Percentiles rank a stretch among this genome's conserved stretches.
Evolutionary conservation across 2,329 filamentous ascomycete species (phyloP).

Genomic region (Aaosphaeria arxii): DNA sequence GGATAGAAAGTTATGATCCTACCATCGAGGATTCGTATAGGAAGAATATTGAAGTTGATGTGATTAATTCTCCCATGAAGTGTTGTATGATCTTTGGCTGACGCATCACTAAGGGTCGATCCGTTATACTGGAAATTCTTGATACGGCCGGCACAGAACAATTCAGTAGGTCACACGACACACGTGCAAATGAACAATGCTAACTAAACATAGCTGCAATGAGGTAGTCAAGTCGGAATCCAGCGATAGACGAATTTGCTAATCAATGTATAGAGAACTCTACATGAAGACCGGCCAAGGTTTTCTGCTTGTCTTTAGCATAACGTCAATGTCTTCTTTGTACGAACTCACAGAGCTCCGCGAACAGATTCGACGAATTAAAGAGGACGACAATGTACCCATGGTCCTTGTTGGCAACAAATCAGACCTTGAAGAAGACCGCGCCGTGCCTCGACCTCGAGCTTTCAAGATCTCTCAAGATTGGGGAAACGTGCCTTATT

Average conservation of each 20-base stretch:
- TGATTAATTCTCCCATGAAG: conserved; percentile 48
- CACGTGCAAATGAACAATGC: background rate
- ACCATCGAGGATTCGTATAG: conserved; percentile 62
- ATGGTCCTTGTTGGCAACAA: conserved; percentile 94
- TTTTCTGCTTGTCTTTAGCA: conserved; percentile 89
- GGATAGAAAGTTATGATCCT: conserved; percentile 74
- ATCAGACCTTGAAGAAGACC: conserved; percentile 82
- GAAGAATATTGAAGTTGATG: conserved; percentile 71
- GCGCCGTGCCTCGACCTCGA: conserved; percentile 71
- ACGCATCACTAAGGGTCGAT: conserved; percentile 62
- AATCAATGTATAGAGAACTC: conserved; percentile 19
- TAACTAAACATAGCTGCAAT: conserved; percentile 30
- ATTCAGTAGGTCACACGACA: conserved; percentile 64
- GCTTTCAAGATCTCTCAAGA: conserved; percentile 82
- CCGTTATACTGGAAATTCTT: conserved; percentile 86
- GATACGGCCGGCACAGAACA: conserved; percentile 91
- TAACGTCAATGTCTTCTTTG: conserved; percentile 80
- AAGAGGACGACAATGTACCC: conserved; percentile 79
- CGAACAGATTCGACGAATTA: conserved; percentile 88
- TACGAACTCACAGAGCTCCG: conserved; percentile 76
- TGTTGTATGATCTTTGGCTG: conserved; percentile 3
- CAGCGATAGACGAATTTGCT: too few species aligned
- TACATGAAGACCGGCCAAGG: conserved; percentile 92
- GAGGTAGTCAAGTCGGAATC: conserved; percentile 20
- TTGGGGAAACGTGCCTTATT: conserved; percentile 86